phyloP scores from a whole-genome alignment of 2,329 filamentous ascomycete species.

The Exophiala aquamarina region DNA sequence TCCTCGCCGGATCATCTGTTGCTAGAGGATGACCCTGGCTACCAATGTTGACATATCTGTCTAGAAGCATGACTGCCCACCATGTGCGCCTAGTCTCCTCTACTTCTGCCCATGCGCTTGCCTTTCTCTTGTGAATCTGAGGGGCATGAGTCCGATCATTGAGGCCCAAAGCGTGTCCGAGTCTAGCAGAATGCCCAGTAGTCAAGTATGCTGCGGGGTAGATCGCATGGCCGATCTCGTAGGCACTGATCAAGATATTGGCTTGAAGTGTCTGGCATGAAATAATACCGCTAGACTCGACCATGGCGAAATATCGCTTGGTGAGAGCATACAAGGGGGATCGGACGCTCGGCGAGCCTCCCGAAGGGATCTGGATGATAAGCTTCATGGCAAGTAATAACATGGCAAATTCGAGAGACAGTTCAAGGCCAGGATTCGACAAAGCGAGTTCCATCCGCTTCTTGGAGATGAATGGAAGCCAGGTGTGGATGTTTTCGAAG shows the following conservation, averaged over 20 bases:
- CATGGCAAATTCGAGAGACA: slow-evolving; percentile 29
- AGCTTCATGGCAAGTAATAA: slow-evolving; percentile 34
- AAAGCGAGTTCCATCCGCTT: slow-evolving; percentile 24
- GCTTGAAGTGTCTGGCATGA: slow-evolving; percentile 33
- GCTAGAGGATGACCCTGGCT: slow-evolving; percentile 26
- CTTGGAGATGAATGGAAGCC: slow-evolving; percentile 29
- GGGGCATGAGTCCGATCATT: slow-evolving; percentile 25
- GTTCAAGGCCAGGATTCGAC: slow-evolving; percentile 26
- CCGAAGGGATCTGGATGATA: slow-evolving; percentile 20
- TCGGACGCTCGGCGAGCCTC: slow-evolving; percentile 11
- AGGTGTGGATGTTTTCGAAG: slow-evolving; percentile 29
- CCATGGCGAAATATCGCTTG: slow-evolving; percentile 31
- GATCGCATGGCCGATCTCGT: slow-evolving; percentile 37
- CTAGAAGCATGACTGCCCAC: slow-evolving; percentile 31
- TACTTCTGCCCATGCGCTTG: slow-evolving; percentile 27
- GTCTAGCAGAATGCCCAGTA: slow-evolving; percentile 25
- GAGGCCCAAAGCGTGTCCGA: slow-evolving; percentile 27
- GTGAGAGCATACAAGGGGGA: slow-evolving; percentile 28
- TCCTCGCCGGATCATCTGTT: slow-evolving; percentile 27
- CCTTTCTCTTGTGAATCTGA: slow-evolving; percentile 19
- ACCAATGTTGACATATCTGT: slow-evolving; percentile 31
- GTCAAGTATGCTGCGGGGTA: slow-evolving; percentile 38
- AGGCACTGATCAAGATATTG: slow-evolving; percentile 33
- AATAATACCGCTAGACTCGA: slow-evolving; percentile 30
- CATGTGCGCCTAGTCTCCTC: slow-evolving; percentile 29